A percentile compares a stretch with the other conserved stretches of the same genome.
phyloP scores from a whole-genome alignment of 768 basidiomycete species.

The Epithele typhae region DNA sequence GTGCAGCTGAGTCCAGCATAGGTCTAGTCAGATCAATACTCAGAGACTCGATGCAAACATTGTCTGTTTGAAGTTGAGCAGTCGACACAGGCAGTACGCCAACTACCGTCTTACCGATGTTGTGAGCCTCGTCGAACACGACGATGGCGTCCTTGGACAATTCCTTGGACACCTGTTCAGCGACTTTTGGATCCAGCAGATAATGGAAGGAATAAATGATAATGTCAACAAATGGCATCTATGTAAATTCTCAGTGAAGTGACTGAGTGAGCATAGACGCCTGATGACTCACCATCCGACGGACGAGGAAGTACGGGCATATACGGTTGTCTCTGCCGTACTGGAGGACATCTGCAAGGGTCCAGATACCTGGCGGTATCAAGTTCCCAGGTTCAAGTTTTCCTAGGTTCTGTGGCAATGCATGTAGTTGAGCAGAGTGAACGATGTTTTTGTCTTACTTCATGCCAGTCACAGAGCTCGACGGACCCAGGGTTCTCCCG shows the following conservation, averaged over 20 bases:
- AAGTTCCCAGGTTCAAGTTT: slow-evolving; percentile 76
- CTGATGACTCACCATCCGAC: slow-evolving; percentile 76
- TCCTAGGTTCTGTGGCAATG: slow-evolving; percentile 68
- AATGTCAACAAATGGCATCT: slow-evolving; percentile 96
- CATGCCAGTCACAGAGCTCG: slow-evolving; percentile 92
- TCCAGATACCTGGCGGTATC: slow-evolving; percentile 87
- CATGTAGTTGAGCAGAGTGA: too few relatives aligned
- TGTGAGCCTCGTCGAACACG: slow-evolving; percentile 99
- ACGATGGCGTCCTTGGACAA: slow-evolving; percentile 97
- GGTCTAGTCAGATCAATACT: slow-evolving; percentile 96
- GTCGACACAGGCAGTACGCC: too few relatives aligned
- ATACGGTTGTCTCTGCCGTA: slow-evolving; percentile 81
- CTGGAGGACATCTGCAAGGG: slow-evolving; percentile 86
- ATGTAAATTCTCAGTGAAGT: neutral
- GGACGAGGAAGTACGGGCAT: slow-evolving; percentile 95
- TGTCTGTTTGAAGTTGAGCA: too few relatives aligned
- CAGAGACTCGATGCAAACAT: slow-evolving; percentile 97
- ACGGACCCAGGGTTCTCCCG: slow-evolving; percentile 85
- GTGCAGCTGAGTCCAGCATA: slow-evolving; percentile 91
- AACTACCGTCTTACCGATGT: slow-evolving; percentile 66
- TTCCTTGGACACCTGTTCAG: slow-evolving; percentile 98
- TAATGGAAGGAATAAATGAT: slow-evolving; percentile 99
- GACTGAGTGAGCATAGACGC: neutral
- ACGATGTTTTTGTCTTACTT: too few relatives aligned
- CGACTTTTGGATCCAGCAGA: slow-evolving; percentile 96